Percentiles rank a stretch among this genome's conserved stretches.
Conservation (phyloP, 768 basidiomycete genomes). For the Suillus lakei region DNA sequence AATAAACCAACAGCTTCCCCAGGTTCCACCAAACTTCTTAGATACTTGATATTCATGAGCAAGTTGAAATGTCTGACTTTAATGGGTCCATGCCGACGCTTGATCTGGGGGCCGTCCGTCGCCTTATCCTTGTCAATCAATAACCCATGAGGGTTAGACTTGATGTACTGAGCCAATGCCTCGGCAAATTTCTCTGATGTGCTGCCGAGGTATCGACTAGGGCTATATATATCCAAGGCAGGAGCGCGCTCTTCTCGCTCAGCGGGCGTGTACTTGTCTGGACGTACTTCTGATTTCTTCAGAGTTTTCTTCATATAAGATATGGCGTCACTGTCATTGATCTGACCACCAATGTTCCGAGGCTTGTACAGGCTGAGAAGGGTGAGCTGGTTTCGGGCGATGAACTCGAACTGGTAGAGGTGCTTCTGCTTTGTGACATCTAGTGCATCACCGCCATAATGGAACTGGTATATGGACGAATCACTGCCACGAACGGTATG, state of each 20-base stretch:
- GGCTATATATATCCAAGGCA: conserved; percentile 74
- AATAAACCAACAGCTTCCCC: conserved; percentile 98
- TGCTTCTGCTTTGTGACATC: conserved; percentile 99
- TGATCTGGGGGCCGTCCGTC: conserved; percentile 44
- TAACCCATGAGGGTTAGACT: conserved; percentile 66
- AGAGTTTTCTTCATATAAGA: conserved; percentile 89
- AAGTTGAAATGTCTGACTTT: conserved; percentile 67
- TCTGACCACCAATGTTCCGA: conserved; percentile 53
- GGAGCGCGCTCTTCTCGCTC: conserved; percentile 72
- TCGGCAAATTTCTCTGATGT: conserved; percentile 92
- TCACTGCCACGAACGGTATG: conserved; percentile 97
- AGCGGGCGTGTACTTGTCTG: conserved; percentile 44
- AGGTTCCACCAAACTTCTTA: conserved; percentile 92
- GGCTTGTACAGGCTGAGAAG: conserved; percentile 77
- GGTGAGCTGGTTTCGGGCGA: conserved; percentile 82
- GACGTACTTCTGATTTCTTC: conserved; percentile 64
- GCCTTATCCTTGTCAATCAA: conserved; percentile 48
- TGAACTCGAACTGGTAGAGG: conserved; percentile 91
- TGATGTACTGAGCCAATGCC: conserved; percentile 78
- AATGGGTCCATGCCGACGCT: conserved; percentile 52
- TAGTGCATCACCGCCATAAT: conserved; percentile 94
- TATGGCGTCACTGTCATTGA: conserved; percentile 71
- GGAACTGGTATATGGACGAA: conserved; percentile 91
- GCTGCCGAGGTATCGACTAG: conserved; percentile 80
- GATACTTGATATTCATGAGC: conserved; percentile 91